Base-by-base conservation (phyloP, 768 basidiomycete genomes). In the Coprinopsis cinerea region DNA sequence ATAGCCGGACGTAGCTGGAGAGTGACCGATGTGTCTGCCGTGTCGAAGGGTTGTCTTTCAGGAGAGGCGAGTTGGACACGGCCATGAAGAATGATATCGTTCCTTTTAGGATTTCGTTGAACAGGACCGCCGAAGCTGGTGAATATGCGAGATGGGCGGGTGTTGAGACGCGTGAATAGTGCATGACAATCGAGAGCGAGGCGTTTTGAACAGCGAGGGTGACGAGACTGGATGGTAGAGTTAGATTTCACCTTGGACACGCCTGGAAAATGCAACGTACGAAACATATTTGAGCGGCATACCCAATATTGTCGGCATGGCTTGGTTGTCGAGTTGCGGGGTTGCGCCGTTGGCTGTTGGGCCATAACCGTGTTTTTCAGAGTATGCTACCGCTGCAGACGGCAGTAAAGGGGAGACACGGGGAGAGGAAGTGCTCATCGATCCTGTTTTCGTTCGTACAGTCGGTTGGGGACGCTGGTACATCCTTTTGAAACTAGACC, bases 181-280 rank as follows among this genome's bases (percentile, higher is more conserved):
- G 93, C 90, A 99, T 95, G 56, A 98, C 90, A 61, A 99, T 92
- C 47, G 93, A 93, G 43, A 99, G 73, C 9, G 90, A 83, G 25
- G 92, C 92, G 68, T 98, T 98, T 72, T 99, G 95, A 2, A 95
- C 85, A 3, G 92, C 92, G 44, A 94, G 80, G 15, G 88, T 90
- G 55, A 92, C 80, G 51, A 91, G 75, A 13, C 87, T 88, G 58
- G 14, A 32, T 35, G 27, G 41, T 34, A 22, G 61, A 41, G 40
- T 52, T 35, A n/a, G 25, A 36, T 45, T 49, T 23, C 43, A 26
- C 18, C 7, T 32, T 28, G 14, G 24, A 48, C 25, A 52, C 36
- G 23, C 48, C 39, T 35, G 32, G 27, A 35, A n/a, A 49, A 27
- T 27, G 35, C n/a, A 30, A 61, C 85, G 71, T 62, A 87, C 85